Conservation (phyloP, 805 yeast species). For the Cyberlindnera nakhonratchasimensis region DNA sequence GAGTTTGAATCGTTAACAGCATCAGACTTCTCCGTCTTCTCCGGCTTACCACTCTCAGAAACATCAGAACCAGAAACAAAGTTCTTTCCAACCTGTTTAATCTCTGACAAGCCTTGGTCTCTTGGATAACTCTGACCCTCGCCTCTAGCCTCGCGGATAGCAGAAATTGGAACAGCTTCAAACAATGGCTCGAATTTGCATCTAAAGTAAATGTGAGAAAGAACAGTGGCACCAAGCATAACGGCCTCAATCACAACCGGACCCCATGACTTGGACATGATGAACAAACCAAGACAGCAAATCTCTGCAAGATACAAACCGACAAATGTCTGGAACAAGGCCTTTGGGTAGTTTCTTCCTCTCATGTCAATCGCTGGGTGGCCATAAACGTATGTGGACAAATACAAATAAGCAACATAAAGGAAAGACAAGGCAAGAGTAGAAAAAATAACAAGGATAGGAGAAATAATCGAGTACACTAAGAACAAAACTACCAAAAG, state of each 20-base stretch:
- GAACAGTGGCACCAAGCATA: constrained; percentile 54
- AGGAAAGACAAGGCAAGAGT: constrained; percentile 52
- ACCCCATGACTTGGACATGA: constrained; percentile 77
- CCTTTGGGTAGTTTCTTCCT: constrained; percentile 72
- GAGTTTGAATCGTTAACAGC: constrained; percentile 29
- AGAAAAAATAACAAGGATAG: constrained; percentile 67
- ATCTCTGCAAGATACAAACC: constrained; percentile 70
- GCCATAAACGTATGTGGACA: constrained; percentile 57
- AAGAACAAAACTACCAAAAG: constrained; percentile 69
- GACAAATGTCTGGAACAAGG: constrained; percentile 67
- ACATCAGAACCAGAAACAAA: constrained; percentile 24
- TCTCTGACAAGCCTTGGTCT: constrained; percentile 65
- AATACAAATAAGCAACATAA: constrained; percentile 61
- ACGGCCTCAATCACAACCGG: constrained; percentile 67
- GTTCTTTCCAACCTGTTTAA: constrained; percentile 46
- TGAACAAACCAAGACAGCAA: constrained; percentile 66
- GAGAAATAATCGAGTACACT: constrained; percentile 76
- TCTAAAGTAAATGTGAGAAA: constrained; percentile 56
- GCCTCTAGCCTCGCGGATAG: constrained; percentile 36
- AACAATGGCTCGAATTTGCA: constrained; percentile 57
- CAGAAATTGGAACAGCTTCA: constrained; percentile 70
- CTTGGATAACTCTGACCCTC: constrained; percentile 51
- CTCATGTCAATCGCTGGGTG: constrained; percentile 52
- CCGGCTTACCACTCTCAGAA: constrained; percentile 15
- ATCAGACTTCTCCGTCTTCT: constrained; percentile 16